Evolutionary conservation across 139 green algal genomes (phyloP).

Genomic region (Diplosphaera chodatii): DNA sequence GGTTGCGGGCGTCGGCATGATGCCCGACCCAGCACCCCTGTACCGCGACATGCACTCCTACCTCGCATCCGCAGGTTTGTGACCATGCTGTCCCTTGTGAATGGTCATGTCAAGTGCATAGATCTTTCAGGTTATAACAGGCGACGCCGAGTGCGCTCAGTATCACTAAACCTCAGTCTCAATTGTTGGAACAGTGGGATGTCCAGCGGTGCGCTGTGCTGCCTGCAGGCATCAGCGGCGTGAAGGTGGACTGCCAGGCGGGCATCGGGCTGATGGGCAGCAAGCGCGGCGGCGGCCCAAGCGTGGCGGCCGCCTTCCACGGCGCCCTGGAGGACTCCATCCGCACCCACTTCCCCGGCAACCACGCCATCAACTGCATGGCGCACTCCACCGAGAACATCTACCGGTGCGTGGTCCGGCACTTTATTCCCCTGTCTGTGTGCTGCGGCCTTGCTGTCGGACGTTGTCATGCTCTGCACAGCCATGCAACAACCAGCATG

Average conservation of each 20-base stretch:
- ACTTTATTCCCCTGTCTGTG: too few relatives aligned
- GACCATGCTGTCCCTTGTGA: too few relatives aligned
- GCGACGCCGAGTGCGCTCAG: too few relatives aligned
- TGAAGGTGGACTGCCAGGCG: conserved; percentile 92
- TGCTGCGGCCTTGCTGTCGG: too few relatives aligned
- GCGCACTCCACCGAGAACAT: conserved; percentile 96
- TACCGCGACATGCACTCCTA: conserved; percentile 91
- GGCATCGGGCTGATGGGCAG: conserved; percentile 51
- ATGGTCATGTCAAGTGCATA: too few relatives aligned
- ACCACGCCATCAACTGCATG: conserved; percentile 98
- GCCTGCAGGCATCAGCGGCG: conserved; percentile 84
- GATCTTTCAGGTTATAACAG: too few relatives aligned
- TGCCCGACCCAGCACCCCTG: conserved; percentile 51
- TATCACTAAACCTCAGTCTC: too few relatives aligned
- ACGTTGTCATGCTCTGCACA: too few relatives aligned
- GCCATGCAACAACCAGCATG: too few relatives aligned
- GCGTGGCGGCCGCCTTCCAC: conserved; percentile 49
- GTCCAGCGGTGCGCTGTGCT: too few relatives aligned
- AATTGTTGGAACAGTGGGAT: too few relatives aligned
- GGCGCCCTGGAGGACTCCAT: conserved; percentile 72
- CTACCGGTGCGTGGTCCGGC: conserved; percentile 37
- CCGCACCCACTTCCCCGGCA: conserved; percentile 72
- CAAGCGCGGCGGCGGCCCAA: conserved; percentile 49
- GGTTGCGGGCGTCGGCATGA: conserved; percentile 67
- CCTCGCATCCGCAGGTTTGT: conserved; percentile 27